Conservation (phyloP, 208 protist species). For the Sergeia podlipaevii region DNA sequence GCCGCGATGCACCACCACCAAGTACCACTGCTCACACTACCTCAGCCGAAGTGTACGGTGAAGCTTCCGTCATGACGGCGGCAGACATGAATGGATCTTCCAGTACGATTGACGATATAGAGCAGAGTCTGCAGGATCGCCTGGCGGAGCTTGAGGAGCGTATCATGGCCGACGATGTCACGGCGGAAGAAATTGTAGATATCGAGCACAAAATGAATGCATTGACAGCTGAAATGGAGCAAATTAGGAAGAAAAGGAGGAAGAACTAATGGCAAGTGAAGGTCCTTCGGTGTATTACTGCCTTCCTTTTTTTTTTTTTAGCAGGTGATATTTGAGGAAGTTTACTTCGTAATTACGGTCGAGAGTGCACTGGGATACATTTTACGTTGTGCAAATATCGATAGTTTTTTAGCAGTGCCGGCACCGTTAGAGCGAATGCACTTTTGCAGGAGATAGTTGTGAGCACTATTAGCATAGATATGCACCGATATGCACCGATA, state of each 20-base stretch:
- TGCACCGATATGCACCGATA: too few species aligned
- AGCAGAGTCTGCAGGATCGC: constrained; percentile 37
- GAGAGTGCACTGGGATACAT: too few species aligned
- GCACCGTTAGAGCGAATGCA: background rate
- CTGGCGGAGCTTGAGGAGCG: constrained; percentile 64
- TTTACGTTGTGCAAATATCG: too few species aligned
- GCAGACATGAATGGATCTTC: background rate
- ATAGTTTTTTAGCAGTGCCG: too few species aligned
- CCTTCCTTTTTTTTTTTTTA: constrained; percentile 13
- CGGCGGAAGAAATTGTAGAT: constrained; percentile 63
- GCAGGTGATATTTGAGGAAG: background rate
- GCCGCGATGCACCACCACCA: constrained; percentile 22
- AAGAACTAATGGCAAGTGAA: background rate
- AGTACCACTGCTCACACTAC: background rate
- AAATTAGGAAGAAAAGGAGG: constrained; percentile 2
- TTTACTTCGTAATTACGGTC: background rate
- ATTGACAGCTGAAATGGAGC: constrained; percentile 34
- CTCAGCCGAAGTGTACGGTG: background rate
- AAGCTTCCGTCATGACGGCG: background rate
- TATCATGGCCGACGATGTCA: constrained; percentile 63
- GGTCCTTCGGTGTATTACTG: constrained; percentile 5
- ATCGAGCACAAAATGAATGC: constrained; percentile 79
- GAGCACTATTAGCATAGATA: too few species aligned
- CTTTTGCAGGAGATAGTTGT: too few species aligned
- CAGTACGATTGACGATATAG: constrained; percentile 15